Evolutionary conservation across 768 basidiomycete genomes (phyloP).

Genomic region (Panellus pusillus): DNA sequence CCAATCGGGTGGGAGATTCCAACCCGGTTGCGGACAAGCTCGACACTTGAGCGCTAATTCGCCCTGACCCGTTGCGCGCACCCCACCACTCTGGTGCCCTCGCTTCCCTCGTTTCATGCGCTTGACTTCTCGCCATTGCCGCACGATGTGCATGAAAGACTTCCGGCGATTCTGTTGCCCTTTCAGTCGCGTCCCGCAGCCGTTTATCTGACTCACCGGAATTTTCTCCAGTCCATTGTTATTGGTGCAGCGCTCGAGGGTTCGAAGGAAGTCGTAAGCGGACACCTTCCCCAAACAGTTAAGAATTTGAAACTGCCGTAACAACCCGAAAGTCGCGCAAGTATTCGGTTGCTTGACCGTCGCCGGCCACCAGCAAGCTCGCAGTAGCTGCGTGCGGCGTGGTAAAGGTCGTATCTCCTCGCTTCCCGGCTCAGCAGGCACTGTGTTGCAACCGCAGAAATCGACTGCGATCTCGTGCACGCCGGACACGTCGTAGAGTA

Average conservation of each 20-base stretch:
- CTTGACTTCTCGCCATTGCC: no score
- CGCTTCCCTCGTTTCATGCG: background rate
- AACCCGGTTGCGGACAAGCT: background rate
- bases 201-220: no score
- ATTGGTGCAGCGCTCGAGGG: no score
- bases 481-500: no score
- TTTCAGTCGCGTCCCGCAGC: background rate
- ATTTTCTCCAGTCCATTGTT: no score
- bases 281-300: background rate
- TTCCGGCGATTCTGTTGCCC: slow-evolving; percentile 5
- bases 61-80: background rate
- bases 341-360: slow-evolving; percentile 3
- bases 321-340: no score
- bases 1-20: background rate
- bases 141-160: background rate
- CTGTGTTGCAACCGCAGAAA: slow-evolving; percentile 6
- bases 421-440: background rate
- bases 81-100: background rate
- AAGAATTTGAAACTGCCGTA: background rate
- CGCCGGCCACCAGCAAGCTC: slow-evolving; percentile 10
- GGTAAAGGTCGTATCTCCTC: background rate
- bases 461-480: slow-evolving; percentile 6
- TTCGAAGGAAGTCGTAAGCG: background rate
- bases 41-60: background rate
- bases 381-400: slow-evolving; percentile 3